These are phyloP conservation scores for Dryadomyces sulphureus DNA, from an alignment of 2,329 filamentous ascomycete species.

Conservation along the genomic window DNA sequence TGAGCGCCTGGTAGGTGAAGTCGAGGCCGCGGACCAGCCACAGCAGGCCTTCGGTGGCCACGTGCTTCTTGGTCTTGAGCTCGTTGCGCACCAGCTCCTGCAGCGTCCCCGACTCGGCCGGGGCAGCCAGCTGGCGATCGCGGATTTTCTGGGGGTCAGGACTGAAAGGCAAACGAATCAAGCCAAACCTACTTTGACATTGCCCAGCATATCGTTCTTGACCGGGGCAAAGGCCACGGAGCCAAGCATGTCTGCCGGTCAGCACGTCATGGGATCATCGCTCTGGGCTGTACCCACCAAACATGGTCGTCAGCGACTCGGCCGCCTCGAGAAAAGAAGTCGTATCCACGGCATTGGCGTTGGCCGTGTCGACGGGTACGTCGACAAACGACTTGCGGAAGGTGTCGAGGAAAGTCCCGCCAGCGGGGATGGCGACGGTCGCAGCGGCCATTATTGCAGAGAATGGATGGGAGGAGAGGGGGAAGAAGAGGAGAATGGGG, in stretches of 20 bases:
- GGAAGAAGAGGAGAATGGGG: background rate
- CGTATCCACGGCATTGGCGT: slow-evolving; percentile 67
- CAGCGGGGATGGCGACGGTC: slow-evolving; percentile 34
- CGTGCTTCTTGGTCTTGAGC: slow-evolving; percentile 78
- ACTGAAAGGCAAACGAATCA: background rate
- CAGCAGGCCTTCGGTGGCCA: slow-evolving; percentile 73
- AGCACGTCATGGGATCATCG: too few species aligned
- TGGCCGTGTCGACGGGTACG: slow-evolving; percentile 59
- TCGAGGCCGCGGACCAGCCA: slow-evolving; percentile 88
- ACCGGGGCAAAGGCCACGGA: slow-evolving; percentile 74
- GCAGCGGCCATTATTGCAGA: slow-evolving; percentile 31
- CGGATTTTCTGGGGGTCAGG: slow-evolving; percentile 59
- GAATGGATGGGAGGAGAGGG: background rate
- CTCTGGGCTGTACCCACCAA: slow-evolving; percentile 48
- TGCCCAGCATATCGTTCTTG: slow-evolving; percentile 81
- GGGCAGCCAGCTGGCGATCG: slow-evolving; percentile 64
- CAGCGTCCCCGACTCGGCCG: slow-evolving; percentile 64
- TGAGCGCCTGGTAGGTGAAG: slow-evolving; percentile 78
- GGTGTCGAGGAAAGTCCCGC: slow-evolving; percentile 72
- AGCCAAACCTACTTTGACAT: slow-evolving; percentile 61
- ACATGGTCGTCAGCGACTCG: slow-evolving; percentile 74
- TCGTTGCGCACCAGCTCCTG: slow-evolving; percentile 80
- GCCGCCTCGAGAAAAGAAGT: slow-evolving; percentile 82
- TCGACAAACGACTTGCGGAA: slow-evolving; percentile 72
- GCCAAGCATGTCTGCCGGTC: slow-evolving; percentile 40